These are phyloP conservation scores for Venturia carpophila DNA, from an alignment of 2,329 filamentous ascomycete species.

Conservation along the genomic window DNA sequence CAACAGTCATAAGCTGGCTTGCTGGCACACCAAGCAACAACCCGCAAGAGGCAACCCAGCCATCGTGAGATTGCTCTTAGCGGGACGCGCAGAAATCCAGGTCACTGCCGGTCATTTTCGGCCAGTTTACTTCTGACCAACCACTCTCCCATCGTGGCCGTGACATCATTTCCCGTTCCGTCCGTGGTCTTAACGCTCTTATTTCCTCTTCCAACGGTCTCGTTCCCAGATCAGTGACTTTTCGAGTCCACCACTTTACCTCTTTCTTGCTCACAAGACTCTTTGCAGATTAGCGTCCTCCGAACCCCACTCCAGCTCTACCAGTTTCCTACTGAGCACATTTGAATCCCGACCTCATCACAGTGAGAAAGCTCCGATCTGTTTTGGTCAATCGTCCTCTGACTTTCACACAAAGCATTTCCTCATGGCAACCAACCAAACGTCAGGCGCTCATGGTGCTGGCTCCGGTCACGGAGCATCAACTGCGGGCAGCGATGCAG, in stretches of 20 bases:
- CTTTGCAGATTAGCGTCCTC: not conserved
- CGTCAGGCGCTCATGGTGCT: not conserved
- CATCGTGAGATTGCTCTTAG: not conserved
- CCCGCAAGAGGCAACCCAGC: not conserved
- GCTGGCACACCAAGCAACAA: not conserved
- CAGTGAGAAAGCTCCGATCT: not conserved
- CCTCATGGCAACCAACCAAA: not conserved
- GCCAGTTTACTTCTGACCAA: not conserved
- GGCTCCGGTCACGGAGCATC: not conserved
- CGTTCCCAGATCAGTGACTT: not conserved
- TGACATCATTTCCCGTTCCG: not conserved
- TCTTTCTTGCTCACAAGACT: not conserved
- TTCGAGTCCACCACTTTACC: no score
- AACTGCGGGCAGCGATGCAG: slow-evolving; percentile 24
- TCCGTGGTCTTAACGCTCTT: not conserved
- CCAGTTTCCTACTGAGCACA: not conserved
- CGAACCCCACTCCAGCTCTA: not conserved
- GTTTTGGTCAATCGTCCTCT: not conserved
- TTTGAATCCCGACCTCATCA: not conserved
- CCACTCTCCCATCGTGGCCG: not conserved
- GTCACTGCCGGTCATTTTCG: not conserved
- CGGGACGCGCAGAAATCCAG: not conserved
- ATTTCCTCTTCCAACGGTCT: not conserved
- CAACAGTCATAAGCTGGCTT: not conserved
- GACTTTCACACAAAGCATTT: no score